Percentiles rank a stretch among this genome's conserved stretches.
phyloP scores from a whole-genome alignment of 306 rosid genomes.

The Coriaria nepalensis region DNA sequence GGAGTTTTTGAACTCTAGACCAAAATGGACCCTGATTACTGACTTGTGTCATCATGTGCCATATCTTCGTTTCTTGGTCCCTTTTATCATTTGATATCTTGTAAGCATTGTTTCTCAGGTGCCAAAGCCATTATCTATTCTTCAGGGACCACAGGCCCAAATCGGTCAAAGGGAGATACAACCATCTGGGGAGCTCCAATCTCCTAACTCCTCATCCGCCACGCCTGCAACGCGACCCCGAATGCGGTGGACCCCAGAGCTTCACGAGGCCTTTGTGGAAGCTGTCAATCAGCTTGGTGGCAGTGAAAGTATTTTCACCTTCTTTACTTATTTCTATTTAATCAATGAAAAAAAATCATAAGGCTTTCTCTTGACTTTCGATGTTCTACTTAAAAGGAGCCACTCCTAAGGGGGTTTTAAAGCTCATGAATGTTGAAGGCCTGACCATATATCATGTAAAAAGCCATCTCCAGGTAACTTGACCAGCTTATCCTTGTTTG shows the following conservation, averaged over 20 bases:
- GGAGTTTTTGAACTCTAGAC: too few relatives aligned
- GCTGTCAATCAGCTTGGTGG: slow-evolving; percentile 90
- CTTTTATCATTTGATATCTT: too few relatives aligned
- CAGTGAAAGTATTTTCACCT: slow-evolving; percentile 48
- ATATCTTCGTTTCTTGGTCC: not conserved
- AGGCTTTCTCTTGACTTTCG: too few relatives aligned
- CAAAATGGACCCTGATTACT: not conserved
- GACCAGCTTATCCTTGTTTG: slow-evolving; percentile 13
- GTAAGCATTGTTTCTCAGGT: slow-evolving; percentile 9
- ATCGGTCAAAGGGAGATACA: slow-evolving; percentile 7
- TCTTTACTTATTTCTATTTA: slow-evolving; percentile 4
- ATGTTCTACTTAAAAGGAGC: slow-evolving; percentile 50
- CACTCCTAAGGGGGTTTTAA: slow-evolving; percentile 89
- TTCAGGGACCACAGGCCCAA: slow-evolving; percentile 32
- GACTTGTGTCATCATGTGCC: slow-evolving; percentile 5
- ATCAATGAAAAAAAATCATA: too few relatives aligned
- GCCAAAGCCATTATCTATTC: slow-evolving; percentile 19
- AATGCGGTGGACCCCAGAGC: slow-evolving; percentile 99
- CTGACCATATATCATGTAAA: slow-evolving; percentile 93
- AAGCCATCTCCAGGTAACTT: slow-evolving; percentile 82
- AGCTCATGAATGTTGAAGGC: slow-evolving; percentile 68
- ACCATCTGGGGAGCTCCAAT: slow-evolving; percentile 30
- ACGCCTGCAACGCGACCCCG: slow-evolving; percentile 52
- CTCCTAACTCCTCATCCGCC: slow-evolving; percentile 28
- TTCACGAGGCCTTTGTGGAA: slow-evolving; percentile 88